Base-by-base conservation (phyloP, 306 rosid genomes). In the Oxytropis ochrocephala region DNA sequence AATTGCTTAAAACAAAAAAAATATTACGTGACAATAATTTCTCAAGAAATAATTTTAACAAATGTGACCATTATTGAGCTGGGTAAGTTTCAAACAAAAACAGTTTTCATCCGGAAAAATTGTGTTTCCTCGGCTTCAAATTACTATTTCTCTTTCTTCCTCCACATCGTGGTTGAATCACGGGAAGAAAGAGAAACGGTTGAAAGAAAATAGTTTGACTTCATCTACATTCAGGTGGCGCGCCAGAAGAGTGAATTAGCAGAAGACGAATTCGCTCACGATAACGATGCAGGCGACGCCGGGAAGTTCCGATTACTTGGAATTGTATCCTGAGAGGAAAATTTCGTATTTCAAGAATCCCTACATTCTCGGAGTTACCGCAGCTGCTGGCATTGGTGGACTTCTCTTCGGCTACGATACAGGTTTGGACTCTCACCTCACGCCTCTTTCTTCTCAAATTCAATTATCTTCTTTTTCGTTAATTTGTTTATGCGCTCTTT, bases 391-490 rank as follows among this genome's bases (percentile, higher is more conserved):
- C 19, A 79, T 79, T 0, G 80, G 83, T 30, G 83, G 83, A 3
- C 74, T 79, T 18, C 80, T 79, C 80, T 74, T 79, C 39, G 80
- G 80, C 18, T 79, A 79, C 77, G 83, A 74, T 10, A 79, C 83
- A 14, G 83, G 77, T 68, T 2, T n/a, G n/a, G n/a, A 11, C 10
- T 11, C 29, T 24, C 29, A 24, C 29, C 0, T 4, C 0, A 36
- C 35, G 0, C 8, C 59, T 6, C 12, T 11, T 14, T 18, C 47
- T 9, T 0, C 68, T 46, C 43, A 27, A 44, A 21, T 68, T 63
- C 38, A 24, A 21, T 21, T 14, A 24, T 14, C 18, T 8, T 16
- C 4, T 46, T 46, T 46, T 46, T 46, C 2, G 5, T 41, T 41
- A 11, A 3, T 41, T 11, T 10, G 47, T 10, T 41, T 10, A 41